phyloP scores from a whole-genome alignment of 345 rosid genomes.

The Eucalyptus brandiana region DNA sequence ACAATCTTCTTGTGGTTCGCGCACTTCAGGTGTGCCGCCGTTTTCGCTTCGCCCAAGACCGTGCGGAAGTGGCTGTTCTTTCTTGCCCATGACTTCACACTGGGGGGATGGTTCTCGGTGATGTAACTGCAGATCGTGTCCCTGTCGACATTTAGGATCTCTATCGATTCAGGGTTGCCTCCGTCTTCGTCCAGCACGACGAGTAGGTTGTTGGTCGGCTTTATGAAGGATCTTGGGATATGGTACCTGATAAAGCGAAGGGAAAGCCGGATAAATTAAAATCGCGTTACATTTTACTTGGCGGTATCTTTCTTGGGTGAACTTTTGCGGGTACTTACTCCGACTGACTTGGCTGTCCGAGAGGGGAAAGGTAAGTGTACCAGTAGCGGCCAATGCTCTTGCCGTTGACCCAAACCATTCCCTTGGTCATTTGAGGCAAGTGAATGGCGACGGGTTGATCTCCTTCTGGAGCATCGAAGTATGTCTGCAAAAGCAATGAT shows the following conservation, averaged over 20 bases:
- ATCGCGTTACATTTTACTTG: not conserved
- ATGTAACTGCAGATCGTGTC: constrained; percentile 66
- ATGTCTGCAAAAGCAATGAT: constrained; percentile 19
- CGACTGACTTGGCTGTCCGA: constrained; percentile 48
- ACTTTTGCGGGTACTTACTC: constrained; percentile 19
- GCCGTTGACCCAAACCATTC: constrained; percentile 88
- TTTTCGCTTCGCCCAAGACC: constrained; percentile 18
- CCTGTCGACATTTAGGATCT: constrained; percentile 41
- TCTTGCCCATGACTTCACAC: constrained; percentile 38
- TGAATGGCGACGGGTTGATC: constrained; percentile 35
- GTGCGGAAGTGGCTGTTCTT: constrained; percentile 17
- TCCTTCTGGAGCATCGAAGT: constrained; percentile 67
- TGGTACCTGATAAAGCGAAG: constrained; percentile 38
- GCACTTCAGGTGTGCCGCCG: constrained; percentile 45
- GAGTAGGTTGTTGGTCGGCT: constrained; percentile 47
- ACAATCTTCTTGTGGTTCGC: constrained; percentile 27
- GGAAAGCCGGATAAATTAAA: not conserved
- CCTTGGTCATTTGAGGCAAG: constrained; percentile 63
- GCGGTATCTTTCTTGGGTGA: not conserved
- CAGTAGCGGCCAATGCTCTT: constrained; percentile 75
- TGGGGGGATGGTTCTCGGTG: constrained; percentile 50
- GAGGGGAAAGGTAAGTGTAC: constrained; percentile 64
- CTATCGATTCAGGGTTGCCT: constrained; percentile 38
- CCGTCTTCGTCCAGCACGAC: constrained; percentile 70
- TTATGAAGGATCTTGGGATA: constrained; percentile 70